Evolutionary conservation across 345 rosid genomes (phyloP), one percentile per base, ranked within the genome.

Genomic region (Eutrema yunnanense): DNA sequence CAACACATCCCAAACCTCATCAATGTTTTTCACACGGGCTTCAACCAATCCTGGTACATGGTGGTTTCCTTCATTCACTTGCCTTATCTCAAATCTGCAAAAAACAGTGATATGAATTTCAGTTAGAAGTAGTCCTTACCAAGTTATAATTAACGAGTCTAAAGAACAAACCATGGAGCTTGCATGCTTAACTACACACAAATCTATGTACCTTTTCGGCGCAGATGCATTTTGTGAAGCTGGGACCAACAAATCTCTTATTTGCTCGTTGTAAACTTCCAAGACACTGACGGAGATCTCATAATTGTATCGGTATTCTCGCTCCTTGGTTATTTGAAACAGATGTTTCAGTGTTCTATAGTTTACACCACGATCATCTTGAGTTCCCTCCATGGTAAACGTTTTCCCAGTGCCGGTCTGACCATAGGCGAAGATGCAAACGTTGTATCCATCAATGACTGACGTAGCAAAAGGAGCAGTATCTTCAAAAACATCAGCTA

Each of bases 331-430:
- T 57, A 85, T 83, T 64, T 32, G 53, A 80, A 95, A 95, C 40
- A 95, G 71, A 81, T 92, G 88, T 69, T 92, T 84, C n/a, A 95
- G 88, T 62, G 87, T 92, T 79, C 92, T 86, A 65, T 86, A 95
- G 76, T 95, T 95, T 49, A 95, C 99, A 78, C 99, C 99, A 69
- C 99, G 96, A 38, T 86, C 89, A 63, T 85, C 84, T 53, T 80
- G 84, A 72, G 92, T 90, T 13, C 97, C 97, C 66, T 95, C 96
- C 99, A 92, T 95, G 34, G 97, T 92, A 71, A 86, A 95, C 53
- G 96, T 92, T 78, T 95, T 95, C 12, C 97, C 92, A 3, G 94
- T 88, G 58, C 99, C 99, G 44, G 99, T 95, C 81, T 95, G 99
- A 42, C 99, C 97, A 76, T 95, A 90, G 63, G 97, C 97, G 58